Conservation (phyloP, 2,329 filamentous ascomycete genomes). For the Alternaria longipes region DNA sequence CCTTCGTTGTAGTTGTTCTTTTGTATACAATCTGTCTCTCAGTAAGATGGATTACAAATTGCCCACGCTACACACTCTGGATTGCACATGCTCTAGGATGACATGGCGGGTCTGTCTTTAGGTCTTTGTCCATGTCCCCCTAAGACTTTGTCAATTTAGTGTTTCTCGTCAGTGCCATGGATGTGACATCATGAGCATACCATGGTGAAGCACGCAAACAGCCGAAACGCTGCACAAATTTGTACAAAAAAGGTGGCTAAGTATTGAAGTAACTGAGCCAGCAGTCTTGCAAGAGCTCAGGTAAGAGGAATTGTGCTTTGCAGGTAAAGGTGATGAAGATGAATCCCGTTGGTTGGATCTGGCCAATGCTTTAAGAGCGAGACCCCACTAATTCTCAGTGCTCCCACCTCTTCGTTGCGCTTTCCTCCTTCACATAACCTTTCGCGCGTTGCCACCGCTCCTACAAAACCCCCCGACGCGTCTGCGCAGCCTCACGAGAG, state of each 20-base stretch:
- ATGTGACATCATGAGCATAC: constrained; percentile 43
- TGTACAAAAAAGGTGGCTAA: background rate
- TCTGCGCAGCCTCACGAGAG: constrained; percentile 17
- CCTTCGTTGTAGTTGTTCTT: constrained; percentile 87
- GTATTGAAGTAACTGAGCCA: background rate
- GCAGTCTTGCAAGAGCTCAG: background rate
- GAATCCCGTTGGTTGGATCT: constrained; percentile 27
- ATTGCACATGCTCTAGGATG: constrained; percentile 91
- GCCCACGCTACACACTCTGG: constrained; percentile 68
- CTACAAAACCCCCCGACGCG: constrained; percentile 28
- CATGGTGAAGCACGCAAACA: constrained; percentile 34
- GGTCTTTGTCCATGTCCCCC: constrained; percentile 71
- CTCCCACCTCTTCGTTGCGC: constrained; percentile 38
- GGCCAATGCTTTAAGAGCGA: constrained; percentile 33
- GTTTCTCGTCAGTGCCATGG: constrained; percentile 3
- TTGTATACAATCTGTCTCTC: constrained; percentile 74
- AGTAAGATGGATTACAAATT: constrained; percentile 11
- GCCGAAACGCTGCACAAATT: background rate
- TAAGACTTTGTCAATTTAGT: constrained; percentile 18
- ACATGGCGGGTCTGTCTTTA: constrained; percentile 80
- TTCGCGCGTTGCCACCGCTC: constrained; percentile 37
- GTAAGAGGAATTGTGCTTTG: constrained; percentile 9
- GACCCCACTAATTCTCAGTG: constrained; percentile 43
- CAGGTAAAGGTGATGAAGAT: constrained; percentile 18
- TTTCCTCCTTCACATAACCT: constrained; percentile 26